Evolutionary conservation across 1,139 yeast species (phyloP).

Genomic region (Yamadazyma blattariae): DNA sequence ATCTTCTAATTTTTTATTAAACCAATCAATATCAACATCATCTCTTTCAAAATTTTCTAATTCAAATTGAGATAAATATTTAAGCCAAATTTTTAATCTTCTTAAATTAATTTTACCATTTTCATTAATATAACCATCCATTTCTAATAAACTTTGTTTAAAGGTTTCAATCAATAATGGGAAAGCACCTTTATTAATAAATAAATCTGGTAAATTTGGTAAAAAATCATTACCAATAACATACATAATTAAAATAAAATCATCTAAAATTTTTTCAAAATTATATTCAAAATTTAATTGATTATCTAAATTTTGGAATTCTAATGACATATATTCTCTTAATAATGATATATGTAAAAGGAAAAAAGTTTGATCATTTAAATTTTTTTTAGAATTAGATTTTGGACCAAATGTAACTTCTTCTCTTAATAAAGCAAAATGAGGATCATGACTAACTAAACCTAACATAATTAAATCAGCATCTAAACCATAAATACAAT

Average conservation of each 20-base stretch:
- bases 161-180: constrained; percentile 86
- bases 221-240: constrained; percentile 98
- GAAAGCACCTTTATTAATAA: constrained; percentile 93
- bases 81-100: constrained; percentile 74
- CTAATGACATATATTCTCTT: constrained; percentile 87
- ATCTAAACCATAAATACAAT: constrained; percentile 95
- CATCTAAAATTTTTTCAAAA: constrained; percentile 89
- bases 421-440: constrained; percentile 90
- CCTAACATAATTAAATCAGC: constrained; percentile 97
- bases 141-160: constrained; percentile 68
- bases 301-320: constrained; percentile 68
- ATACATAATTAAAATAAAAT: constrained; percentile 86
- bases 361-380: constrained; percentile 78
- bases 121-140: constrained; percentile 85
- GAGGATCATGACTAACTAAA: constrained; percentile 95
- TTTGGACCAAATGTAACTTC: constrained; percentile 86
- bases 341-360: constrained; percentile 81
- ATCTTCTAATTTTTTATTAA: constrained; percentile 77
- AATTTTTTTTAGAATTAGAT: constrained; percentile 41
- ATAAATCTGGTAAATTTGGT: constrained; percentile 94
- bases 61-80: constrained; percentile 66
- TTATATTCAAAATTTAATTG: constrained; percentile 68
- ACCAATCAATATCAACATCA: constrained; percentile 89
- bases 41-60: constrained; percentile 76
- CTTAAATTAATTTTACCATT: constrained; percentile 75